Evolutionary conservation across 108 stramenopile genomes (phyloP).

Genomic region (Nitzschia sp.): DNA sequence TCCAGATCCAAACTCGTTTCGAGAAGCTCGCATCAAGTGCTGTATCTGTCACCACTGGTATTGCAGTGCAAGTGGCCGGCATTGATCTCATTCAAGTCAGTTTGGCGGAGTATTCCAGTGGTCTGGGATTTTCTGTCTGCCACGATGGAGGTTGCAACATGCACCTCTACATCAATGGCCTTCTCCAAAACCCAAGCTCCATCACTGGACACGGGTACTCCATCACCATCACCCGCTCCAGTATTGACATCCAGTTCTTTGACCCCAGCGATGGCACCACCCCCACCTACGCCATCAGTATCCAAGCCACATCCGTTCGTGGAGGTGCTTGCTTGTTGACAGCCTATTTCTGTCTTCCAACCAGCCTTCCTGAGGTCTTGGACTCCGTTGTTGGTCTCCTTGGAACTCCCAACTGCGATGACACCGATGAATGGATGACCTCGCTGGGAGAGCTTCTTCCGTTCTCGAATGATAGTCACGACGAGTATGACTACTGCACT

Average conservation of each 20-base stretch:
- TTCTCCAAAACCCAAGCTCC: not conserved
- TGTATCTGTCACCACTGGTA: not conserved
- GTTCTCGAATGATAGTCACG: not conserved
- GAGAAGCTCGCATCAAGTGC: not conserved
- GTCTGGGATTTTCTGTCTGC: not conserved
- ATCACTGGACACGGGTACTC: not conserved
- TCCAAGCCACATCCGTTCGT: no score
- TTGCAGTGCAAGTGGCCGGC: not conserved
- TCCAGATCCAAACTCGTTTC: constrained; percentile 3
- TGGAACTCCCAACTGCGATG: not conserved
- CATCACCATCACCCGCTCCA: not conserved
- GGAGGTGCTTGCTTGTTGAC: no score
- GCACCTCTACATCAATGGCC: not conserved
- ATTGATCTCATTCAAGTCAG: not conserved
- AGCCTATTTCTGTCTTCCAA: not conserved
- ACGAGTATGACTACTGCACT: constrained; percentile 3
- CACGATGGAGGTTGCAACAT: not conserved
- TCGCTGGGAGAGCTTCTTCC: not conserved
- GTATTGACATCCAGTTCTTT: not conserved
- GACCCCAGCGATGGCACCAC: not conserved
- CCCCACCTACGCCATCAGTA: not conserved
- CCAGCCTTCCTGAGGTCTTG: not conserved
- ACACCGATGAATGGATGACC: constrained; percentile 1
- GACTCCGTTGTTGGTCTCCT: constrained; percentile 1
- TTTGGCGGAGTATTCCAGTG: not conserved